Percentiles rank a stretch among this genome's conserved stretches.
phyloP scores from a whole-genome alignment of 805 yeast species.

The Candida chilensis region DNA sequence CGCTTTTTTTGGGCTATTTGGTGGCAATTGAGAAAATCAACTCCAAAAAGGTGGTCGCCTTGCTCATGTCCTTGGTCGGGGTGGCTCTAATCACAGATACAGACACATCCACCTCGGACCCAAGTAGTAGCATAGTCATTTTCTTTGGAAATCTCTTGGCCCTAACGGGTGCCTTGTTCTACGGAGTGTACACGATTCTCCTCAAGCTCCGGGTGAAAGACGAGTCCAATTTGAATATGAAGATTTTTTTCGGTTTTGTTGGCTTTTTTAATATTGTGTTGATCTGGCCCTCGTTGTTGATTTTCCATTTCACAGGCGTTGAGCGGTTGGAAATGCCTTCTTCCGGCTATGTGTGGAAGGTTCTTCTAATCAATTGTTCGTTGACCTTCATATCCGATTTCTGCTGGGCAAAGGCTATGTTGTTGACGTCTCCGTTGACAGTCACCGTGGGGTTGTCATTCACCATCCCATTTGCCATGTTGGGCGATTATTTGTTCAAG shows the following conservation, averaged over 20 bases:
- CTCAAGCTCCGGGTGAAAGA: constrained; percentile 64
- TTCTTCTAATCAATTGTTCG: constrained; percentile 57
- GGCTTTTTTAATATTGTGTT: constrained; percentile 71
- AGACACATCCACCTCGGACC: constrained; percentile 25
- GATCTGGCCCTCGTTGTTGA: constrained; percentile 74
- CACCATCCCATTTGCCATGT: constrained; percentile 91
- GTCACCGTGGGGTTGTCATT: constrained; percentile 92
- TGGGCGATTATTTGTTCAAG: constrained; percentile 77
- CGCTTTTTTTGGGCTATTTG: constrained; percentile 70
- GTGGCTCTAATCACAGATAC: constrained; percentile 69
- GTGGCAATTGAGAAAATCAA: constrained; percentile 66
- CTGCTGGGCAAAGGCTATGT: constrained; percentile 94
- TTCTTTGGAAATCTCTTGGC: constrained; percentile 76
- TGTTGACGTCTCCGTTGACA: constrained; percentile 86
- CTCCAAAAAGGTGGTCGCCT: constrained; percentile 55
- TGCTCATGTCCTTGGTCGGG: constrained; percentile 67
- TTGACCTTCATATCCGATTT: constrained; percentile 84
- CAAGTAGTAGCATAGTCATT: constrained; percentile 9
- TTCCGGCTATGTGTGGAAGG: constrained; percentile 33
- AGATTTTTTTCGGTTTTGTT: constrained; percentile 88
- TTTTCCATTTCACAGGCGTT: constrained; percentile 52
- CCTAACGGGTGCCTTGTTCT: constrained; percentile 75
- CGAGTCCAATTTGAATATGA: constrained; percentile 75
- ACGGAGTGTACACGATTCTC: constrained; percentile 85
- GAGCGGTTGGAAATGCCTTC: constrained; percentile 73